Base-by-base conservation (phyloP, 169 alveolate genomes). In the Plasmodium chabaudi region DNA sequence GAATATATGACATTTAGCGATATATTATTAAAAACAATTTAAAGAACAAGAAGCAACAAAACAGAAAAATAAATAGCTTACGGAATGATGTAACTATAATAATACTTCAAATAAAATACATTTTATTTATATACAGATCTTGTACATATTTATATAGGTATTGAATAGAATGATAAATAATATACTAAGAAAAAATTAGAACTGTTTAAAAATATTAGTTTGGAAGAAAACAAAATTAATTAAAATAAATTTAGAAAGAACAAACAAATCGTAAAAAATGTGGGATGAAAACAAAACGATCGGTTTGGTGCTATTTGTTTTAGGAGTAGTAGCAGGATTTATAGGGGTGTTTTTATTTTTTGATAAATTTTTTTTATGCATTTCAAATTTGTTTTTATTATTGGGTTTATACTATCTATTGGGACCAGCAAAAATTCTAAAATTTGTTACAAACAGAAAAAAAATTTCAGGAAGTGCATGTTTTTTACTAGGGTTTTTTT, bases 331-430 rank as follows among this genome's bases (percentile, higher is more conserved):
- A 42, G 25, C 71, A 17, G 88, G 88, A 44, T 77, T 49, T 68
- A 47, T 93, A 23, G 89, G 96, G 59, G 68, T 91, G 44, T 44
- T 88, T 63, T 21, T 93, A 67, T 74, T 92, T 44, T 91, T 93
- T 57, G 94, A 93, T 57, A 87, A 79, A 27, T 56, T 91, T 27
- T 88, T 93, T 70, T 90, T 93, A 49, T 67, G 73, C 44, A 59
- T 93, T 12, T 91, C 94, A 3, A 93, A 92, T 82, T 68, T 74
- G 7, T 86, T 93, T 15, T 60, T 92, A 34, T 79, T 91, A 17
- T 42, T 89, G 60, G 96, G 96, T 13, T 86, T 93, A 55, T 93
- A 77, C 23, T 91, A 56, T 42, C 55, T 93, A 82, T 73, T 93
- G 23, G 96, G 96, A n/a, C 19, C 91, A 46, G 55, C 87, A 61